Evolutionary conservation across 2,329 filamentous ascomycete genomes (phyloP).

Genomic region (Talaromyces sp.): DNA sequence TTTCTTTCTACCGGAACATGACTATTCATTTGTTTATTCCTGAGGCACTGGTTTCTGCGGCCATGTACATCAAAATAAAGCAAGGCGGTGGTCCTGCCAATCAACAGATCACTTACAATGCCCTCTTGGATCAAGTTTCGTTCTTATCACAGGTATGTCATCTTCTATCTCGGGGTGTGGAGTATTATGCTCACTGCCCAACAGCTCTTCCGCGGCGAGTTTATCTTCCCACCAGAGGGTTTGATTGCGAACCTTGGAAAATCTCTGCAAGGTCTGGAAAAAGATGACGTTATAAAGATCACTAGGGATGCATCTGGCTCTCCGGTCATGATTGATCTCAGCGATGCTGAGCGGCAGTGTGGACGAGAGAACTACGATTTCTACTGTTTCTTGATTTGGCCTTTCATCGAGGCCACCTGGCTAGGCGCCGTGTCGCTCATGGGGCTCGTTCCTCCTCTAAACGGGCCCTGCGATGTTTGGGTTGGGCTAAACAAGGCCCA

Average conservation of each 20-base stretch:
- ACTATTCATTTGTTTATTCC: slow-evolving; percentile 97
- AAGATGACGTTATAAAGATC: slow-evolving; percentile 69
- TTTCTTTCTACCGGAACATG: slow-evolving; percentile 99
- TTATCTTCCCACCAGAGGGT: slow-evolving; percentile 90
- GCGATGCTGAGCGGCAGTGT: slow-evolving; percentile 65
- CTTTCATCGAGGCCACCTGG: slow-evolving; percentile 93
- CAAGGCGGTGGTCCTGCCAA: slow-evolving; percentile 76
- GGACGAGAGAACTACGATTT: slow-evolving; percentile 97
- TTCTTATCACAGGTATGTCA: slow-evolving; percentile 66
- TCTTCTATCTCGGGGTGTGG: background rate
- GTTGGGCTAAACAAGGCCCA: slow-evolving; percentile 72
- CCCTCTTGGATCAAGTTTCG: slow-evolving; percentile 70
- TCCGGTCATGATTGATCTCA: slow-evolving; percentile 65
- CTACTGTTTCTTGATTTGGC: slow-evolving; percentile 98
- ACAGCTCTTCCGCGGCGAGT: slow-evolving; percentile 86
- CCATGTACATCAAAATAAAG: slow-evolving; percentile 88
- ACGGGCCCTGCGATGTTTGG: slow-evolving; percentile 62
- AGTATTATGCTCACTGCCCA: background rate
- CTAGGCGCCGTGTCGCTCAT: slow-evolving; percentile 82
- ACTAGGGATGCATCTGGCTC: slow-evolving; percentile 49
- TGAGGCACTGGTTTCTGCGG: slow-evolving; percentile 81
- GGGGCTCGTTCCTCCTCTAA: slow-evolving; percentile 69
- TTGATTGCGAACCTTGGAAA: slow-evolving; percentile 72
- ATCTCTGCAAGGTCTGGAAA: slow-evolving; percentile 70
- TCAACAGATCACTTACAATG: slow-evolving; percentile 70